Conservation (phyloP, 441 rosid genomes). For the Eutrema salsugineum region DNA sequence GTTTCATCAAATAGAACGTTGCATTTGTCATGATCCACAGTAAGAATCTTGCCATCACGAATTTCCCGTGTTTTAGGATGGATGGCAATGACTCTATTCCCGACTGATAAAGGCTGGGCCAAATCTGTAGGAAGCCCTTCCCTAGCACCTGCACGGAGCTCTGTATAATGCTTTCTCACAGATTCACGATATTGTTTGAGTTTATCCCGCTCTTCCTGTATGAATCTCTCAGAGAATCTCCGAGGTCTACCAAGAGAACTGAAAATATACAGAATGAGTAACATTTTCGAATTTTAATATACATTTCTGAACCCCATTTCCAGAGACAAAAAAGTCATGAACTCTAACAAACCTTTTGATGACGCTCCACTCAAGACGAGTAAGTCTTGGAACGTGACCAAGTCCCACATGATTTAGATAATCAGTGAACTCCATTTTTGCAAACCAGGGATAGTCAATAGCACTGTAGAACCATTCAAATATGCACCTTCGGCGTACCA, state of each 20-base stretch:
- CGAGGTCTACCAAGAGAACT: conserved; percentile 99
- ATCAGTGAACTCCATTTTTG: conserved; percentile 87
- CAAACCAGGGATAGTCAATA: conserved; percentile 98
- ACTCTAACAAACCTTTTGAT: conserved; percentile 63
- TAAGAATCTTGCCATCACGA: conserved; percentile 85
- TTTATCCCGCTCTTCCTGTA: conserved; percentile 79
- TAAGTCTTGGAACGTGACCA: conserved; percentile 85
- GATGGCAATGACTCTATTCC: conserved; percentile 79
- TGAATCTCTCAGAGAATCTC: conserved; percentile 85
- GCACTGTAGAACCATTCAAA: conserved; percentile 99
- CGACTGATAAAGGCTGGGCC: conserved; percentile 87
- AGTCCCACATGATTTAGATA: conserved; percentile 94
- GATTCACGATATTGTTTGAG: conserved; percentile 82
- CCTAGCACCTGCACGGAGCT: conserved; percentile 57
- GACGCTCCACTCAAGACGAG: conserved; percentile 98
- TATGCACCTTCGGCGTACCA: conserved; percentile 80
- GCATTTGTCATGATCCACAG: conserved; percentile 77
- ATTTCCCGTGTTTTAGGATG: conserved; percentile 91
- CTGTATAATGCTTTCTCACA: conserved; percentile 81
- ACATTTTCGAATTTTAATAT: neutral
- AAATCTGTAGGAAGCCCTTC: conserved; percentile 89
- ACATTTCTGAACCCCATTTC: neutral
- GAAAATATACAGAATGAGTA: conserved; percentile 21
- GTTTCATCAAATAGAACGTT: conserved; percentile 85
- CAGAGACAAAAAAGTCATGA: neutral